Conservation (phyloP, 1,139 yeast species). For the Debaryomycetaceae sp. region DNA sequence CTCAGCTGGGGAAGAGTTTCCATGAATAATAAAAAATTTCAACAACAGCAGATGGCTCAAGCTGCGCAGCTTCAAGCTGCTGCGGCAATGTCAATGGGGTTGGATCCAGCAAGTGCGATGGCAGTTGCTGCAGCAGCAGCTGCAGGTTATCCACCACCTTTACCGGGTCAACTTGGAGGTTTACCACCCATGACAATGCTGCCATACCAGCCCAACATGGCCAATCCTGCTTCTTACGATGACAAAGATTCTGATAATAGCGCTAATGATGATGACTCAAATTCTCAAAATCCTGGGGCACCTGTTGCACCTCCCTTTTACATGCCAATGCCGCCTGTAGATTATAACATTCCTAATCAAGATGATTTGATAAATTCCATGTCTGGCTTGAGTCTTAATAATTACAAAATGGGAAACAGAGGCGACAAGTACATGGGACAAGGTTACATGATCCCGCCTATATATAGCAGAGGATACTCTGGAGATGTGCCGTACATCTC, state of each 20-base stretch:
- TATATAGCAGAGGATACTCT: conserved; percentile 10
- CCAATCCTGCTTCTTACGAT: conserved; percentile 1
- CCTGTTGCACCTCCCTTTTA: conserved; percentile 6
- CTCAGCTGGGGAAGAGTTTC: conserved; percentile 82
- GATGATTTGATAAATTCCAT: conserved; percentile 17
- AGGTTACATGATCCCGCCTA: conserved; percentile 11
- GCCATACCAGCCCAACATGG: conserved; percentile 6
- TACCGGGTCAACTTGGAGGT: conserved; percentile 8
- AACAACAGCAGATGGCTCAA: conserved; percentile 34
- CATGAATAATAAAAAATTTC: conserved; percentile 29
- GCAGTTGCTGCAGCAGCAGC: conserved; percentile 25
- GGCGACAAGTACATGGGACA: conserved; percentile 3
- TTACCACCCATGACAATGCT: conserved; percentile 13
- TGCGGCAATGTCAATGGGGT: conserved; percentile 34
- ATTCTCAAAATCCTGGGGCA: conserved; percentile 1
- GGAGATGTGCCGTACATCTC: conserved; percentile 3
- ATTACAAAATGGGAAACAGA: conserved; percentile 3
- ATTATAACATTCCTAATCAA: conserved; percentile 4
- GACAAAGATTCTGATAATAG: conserved; percentile 2
- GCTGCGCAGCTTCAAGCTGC: conserved; percentile 37
- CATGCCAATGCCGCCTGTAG: conserved; percentile 6
- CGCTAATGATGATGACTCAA: conserved; percentile 1
- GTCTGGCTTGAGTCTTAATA: conserved; percentile 14
- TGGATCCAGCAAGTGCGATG: conserved; percentile 31
- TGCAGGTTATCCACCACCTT: conserved; percentile 16